Evolutionary conservation across 495 filamentous ascomycete genomes (phyloP), one percentile per base, ranked within the genome.

Genomic region (Talaromyces thailandensis): DNA sequence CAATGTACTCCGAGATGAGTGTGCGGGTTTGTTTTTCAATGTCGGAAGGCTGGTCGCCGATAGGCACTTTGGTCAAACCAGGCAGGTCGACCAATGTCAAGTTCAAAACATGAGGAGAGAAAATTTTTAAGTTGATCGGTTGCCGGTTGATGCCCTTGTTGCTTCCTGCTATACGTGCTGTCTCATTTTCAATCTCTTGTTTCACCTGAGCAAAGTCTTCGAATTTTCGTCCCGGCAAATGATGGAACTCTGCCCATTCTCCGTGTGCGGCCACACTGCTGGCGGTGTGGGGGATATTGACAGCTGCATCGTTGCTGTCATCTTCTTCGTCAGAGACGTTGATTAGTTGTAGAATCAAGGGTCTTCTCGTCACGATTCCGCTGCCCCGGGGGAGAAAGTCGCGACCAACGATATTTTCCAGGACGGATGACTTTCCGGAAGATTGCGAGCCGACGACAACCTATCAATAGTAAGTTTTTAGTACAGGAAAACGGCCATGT

Each of bases 11-110:
- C 60, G 93, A 85, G 64, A 99, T 99, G 62, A 99, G 82, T 60
- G 92, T 96, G 48, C 95, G 86, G 4, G 95, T 99, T 75, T 99
- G 94, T 74, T 98, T 98, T 77, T 99, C 94, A 67, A 99, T 99
- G 72, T 99, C 94, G 64, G 90, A 87, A 21, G 94, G 94, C 74
- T 99, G 94, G 72, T 99, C 94, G 60, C 94, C 94, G 73, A 99
- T 99, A 21, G 94, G 95, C 66, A 96, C 93, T 81, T 99, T 99
- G 60, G 94, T 99, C 65, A 99, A 77, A 58, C 94, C 94, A 11
- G 94, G 94, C 64, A 99, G 73, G 79, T 99, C 94, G 62, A 99
- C 95, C 67, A 99, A 80, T 8, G 94, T 99, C 66, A 99, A 81
- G 75, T 92, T 98, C 60, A 99, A 83, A 53, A 99, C 95, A 76